These are phyloP conservation scores for Hypoxylon lienhwacheense DNA, from an alignment of 495 filamentous ascomycete species.

Conservation along the genomic window DNA sequence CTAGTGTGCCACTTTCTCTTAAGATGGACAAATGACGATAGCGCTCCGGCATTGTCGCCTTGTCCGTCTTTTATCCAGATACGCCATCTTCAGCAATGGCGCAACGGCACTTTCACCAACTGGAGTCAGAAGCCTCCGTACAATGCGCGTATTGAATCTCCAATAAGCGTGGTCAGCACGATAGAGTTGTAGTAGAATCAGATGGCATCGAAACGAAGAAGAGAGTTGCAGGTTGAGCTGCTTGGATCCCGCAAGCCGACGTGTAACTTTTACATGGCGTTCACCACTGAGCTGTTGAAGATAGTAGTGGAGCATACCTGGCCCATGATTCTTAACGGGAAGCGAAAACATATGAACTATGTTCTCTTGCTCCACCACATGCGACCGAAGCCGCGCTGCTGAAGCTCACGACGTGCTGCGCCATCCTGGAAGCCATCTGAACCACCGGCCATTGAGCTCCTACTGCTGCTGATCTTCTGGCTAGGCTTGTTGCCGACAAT, in stretches of 20 bases:
- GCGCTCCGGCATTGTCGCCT: constrained; percentile 49
- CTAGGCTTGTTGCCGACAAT: constrained; percentile 60
- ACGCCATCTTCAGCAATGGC: constrained; percentile 46
- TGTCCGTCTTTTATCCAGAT: constrained; percentile 25
- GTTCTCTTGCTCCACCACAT: constrained; percentile 52
- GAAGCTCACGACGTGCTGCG: constrained; percentile 66
- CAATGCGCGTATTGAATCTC: constrained; percentile 28
- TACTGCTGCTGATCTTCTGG: constrained; percentile 42
- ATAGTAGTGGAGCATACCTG: constrained; percentile 12
- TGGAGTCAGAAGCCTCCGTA: constrained; percentile 33
- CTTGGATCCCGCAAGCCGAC: constrained; percentile 9
- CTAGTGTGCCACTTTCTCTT: constrained; percentile 22
- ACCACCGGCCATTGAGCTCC: constrained; percentile 48
- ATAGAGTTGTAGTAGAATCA: constrained; percentile 17
- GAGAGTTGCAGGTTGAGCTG: constrained; percentile 39
- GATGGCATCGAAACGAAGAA: constrained; percentile 34
- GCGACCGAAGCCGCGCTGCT: constrained; percentile 68
- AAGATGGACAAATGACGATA: constrained; percentile 39
- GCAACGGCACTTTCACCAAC: constrained; percentile 48
- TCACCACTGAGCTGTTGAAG: constrained; percentile 34
- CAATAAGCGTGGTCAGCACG: constrained; percentile 24
- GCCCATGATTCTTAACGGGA: constrained; percentile 9
- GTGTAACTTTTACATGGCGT: constrained; percentile 11
- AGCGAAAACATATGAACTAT: neutral
- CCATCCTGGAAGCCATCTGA: constrained; percentile 63